phyloP scores from a whole-genome alignment of 1,139 yeast genomes.

The Candida anutae region DNA sequence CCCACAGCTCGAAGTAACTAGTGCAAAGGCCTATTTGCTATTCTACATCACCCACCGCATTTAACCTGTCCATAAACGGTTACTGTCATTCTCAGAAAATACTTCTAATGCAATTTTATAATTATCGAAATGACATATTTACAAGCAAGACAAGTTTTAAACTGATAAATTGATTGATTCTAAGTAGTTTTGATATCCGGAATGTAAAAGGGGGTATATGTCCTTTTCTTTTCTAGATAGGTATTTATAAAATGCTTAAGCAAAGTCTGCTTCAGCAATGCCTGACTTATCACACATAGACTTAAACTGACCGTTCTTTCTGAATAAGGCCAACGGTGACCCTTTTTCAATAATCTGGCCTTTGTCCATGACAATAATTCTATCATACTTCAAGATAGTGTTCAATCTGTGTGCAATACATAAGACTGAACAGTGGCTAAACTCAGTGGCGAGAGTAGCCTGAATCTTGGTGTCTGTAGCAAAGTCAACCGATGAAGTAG shows the following conservation, averaged over 20 bases:
- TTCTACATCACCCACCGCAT: slow-evolving; percentile 60
- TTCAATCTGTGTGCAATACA: slow-evolving; percentile 52
- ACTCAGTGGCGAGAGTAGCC: slow-evolving; percentile 37
- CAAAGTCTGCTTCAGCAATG: slow-evolving; percentile 15
- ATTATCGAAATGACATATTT: neutral
- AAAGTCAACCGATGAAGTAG: slow-evolving; percentile 50
- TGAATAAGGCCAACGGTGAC: slow-evolving; percentile 36
- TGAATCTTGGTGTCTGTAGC: slow-evolving; percentile 48
- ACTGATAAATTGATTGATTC: no score
- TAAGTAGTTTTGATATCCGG: no score
- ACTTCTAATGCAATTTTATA: neutral
- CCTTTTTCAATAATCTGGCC: slow-evolving; percentile 46
- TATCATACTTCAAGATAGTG: slow-evolving; percentile 44
- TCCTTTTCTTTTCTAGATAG: no score
- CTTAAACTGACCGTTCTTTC: slow-evolving; percentile 13
- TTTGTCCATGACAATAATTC: slow-evolving; percentile 44
- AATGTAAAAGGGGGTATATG: no score
- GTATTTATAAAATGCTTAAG: neutral
- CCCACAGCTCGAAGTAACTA: slow-evolving; percentile 54
- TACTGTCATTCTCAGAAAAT: neutral
- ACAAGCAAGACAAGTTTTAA: no score
- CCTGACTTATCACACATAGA: slow-evolving; percentile 19
- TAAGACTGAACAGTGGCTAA: slow-evolving; percentile 39
- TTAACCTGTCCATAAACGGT: no score
- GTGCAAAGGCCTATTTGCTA: slow-evolving; percentile 69